Evolutionary conservation across 1,139 yeast species (phyloP).

Genomic region (Casaregolazyma suthepensis): DNA sequence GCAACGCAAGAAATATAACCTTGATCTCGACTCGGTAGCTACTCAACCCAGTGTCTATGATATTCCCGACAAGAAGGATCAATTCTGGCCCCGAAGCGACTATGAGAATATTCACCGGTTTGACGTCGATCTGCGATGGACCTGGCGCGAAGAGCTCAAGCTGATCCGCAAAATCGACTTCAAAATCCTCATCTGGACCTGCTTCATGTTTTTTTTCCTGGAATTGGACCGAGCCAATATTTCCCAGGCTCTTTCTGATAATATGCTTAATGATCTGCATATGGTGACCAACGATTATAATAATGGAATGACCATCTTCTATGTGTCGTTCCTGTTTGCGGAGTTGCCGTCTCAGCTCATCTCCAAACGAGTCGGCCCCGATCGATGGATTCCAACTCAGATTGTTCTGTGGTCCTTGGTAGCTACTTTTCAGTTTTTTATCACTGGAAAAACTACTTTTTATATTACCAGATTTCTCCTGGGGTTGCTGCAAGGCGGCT

Average conservation of each 20-base stretch:
- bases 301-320: constrained; percentile 42
- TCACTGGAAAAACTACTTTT: constrained; percentile 36
- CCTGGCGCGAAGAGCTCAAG: constrained; percentile 39
- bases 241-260: constrained; percentile 46
- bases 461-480: constrained; percentile 41
- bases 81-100: constrained; percentile 22
- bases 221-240: constrained; percentile 49
- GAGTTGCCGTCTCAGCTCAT: constrained; percentile 52
- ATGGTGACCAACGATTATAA: constrained; percentile 46
- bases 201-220: constrained; percentile 45
- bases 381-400: constrained; percentile 49
- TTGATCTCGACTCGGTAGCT: constrained; percentile 15
- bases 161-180: constrained; percentile 41
- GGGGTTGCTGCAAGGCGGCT: constrained; percentile 50
- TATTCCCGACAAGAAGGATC: constrained; percentile 3
- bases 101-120: constrained; percentile 44
- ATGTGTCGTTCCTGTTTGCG: constrained; percentile 41
- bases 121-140: constrained; percentile 47
- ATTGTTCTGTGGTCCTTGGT: constrained; percentile 47
- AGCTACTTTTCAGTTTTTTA: constrained; percentile 40
- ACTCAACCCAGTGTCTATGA: constrained; percentile 15
- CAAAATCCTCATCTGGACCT: constrained; percentile 42
- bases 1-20: constrained; percentile 3
- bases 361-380: constrained; percentile 49
- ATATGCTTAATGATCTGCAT: constrained; percentile 40